Percentiles rank a stretch among this genome's conserved stretches.
Evolutionary conservation across 306 rosid species (phyloP).

Genomic region (Vicia villosa): DNA sequence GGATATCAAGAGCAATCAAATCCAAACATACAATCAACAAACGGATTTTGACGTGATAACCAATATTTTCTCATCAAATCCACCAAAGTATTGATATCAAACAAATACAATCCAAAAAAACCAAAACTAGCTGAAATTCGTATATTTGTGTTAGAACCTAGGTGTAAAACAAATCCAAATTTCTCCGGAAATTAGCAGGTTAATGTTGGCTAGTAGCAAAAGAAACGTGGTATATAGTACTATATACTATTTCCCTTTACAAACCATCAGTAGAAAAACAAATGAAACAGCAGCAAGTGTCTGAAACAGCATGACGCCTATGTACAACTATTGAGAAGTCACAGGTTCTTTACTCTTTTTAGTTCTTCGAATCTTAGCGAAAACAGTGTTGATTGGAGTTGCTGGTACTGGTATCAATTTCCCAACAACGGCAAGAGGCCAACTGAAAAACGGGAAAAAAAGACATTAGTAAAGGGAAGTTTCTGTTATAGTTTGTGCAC

Average conservation of each 20-base stretch:
- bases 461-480: not conserved
- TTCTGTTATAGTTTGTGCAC: not conserved
- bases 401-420: conserved; percentile 75
- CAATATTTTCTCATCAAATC: conserved; percentile 1
- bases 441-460: conserved; percentile 47
- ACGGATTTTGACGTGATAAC: not conserved
- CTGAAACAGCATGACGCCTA: conserved; percentile 22
- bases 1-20: not conserved
- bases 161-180: conserved; percentile 13
- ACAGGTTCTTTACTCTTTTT: conserved; percentile 34
- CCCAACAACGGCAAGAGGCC: conserved; percentile 94
- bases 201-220: conserved; percentile 25
- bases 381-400: conserved; percentile 42
- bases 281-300: not conserved
- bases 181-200: conserved; percentile 5
- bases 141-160: conserved; percentile 40
- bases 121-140: conserved; percentile 21
- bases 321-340: conserved; percentile 31
- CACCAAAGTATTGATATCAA: not conserved
- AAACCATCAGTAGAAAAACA: not conserved
- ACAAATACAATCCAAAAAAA: not conserved
- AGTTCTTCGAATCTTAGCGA: conserved; percentile 34
- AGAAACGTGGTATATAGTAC: not conserved
- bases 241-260: conserved; percentile 9
- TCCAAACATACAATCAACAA: conserved; percentile 15